Base-by-base conservation (phyloP, 2,329 filamentous ascomycete genomes). In the Diaporthe sp. region DNA sequence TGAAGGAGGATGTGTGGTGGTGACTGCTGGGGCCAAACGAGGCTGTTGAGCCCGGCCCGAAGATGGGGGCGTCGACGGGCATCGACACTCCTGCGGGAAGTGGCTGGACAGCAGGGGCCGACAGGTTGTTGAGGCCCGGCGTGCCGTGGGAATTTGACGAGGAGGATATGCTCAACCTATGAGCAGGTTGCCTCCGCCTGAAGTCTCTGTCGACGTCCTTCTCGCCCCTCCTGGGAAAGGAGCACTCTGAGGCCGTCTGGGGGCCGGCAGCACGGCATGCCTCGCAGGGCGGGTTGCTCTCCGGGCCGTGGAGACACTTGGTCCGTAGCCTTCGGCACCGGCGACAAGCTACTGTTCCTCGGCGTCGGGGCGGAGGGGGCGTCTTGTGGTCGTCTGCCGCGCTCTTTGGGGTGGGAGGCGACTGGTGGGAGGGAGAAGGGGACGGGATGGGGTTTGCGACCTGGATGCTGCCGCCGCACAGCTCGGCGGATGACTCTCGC, bases 321-420 rank as follows among this genome's bases (percentile, higher is more conserved):
- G 75, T 76, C 71, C 75, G 73, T 50, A 76, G 58, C 54, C 75
- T 66, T 47, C 75, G 74, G 71, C 75, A 76, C n/a, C 75, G 66
- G 28, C 75, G 75, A 61, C 75, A 76, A 13, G 75, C 75, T 22
- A 76, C 75, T 17, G 75, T 76, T 60, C 75, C 75, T 33, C 75
- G 72, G 33, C 75, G 68, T 10, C 75, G 72, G 12, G 74, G 55
- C 28, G 71, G 69, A 28, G 68, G 60, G 19, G 74, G 52, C 17
- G 50, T 52, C 47, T 73, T 73, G 35, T 68, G 45, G 70, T 28
- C 54, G 52, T 64, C 40, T 35, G n/a, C 45, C 33, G 54, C 19
- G 35, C 58, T 58, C 22, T 54, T 69, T 1, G 75, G 61, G 4
- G 72, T 66, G 33, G 58, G 55, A 52, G 72, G 69, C 4, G 75